Evolutionary conservation across 2,329 filamentous ascomycete genomes (phyloP), one percentile per base, ranked within the genome.

Genomic region (Penicillium brasilianum): DNA sequence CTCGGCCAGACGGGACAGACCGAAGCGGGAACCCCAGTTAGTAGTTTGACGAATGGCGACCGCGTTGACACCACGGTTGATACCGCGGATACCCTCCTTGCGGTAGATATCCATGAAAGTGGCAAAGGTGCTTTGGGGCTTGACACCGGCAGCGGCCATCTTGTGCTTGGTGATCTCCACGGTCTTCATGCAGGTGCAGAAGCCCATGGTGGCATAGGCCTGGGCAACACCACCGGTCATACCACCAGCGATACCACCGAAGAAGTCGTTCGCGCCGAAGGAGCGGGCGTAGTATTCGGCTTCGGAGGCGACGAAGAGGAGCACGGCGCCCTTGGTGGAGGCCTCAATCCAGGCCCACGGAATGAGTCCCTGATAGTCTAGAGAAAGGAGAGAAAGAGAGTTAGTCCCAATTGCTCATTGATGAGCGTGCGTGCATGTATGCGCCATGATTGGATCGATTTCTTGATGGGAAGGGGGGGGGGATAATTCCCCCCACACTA

Each of bases 121-220:
- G 71, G 88, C 86, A 79, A 96, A 96, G 69, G 95, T 98, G 73
- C 92, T 88, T n/a, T 88, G 91, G 25, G 92, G 91, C 83, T 92
- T 92, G 69, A 89, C 87, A 71, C 95, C 95, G 46, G 88, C 69
- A 36, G 92, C 89, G 14, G 92, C 93, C 75, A 95, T 84, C 87
- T 98, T 98, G 85, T 95, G 90, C 83, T 97, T 96, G 76, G 95
- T 99, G 82, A 99, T 99, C 82, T 99, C 95, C 69, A 98, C 95
- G 66, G 95, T 99, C 89, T 99, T 99, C 95, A 99, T 99, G 87
- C 95, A 99, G 64, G 95, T 99, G 83, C 95, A 99, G 88, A 99
- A 99, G 71, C 95, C 95, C 94, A 99, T 99, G 78, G 95, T 99
- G 69, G 95, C 95, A 79, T 99, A 99, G 62, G 95, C 95, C 83